Base-by-base conservation (phyloP, 2,329 filamentous ascomycete genomes). In the Albifimbria verrucaria region DNA sequence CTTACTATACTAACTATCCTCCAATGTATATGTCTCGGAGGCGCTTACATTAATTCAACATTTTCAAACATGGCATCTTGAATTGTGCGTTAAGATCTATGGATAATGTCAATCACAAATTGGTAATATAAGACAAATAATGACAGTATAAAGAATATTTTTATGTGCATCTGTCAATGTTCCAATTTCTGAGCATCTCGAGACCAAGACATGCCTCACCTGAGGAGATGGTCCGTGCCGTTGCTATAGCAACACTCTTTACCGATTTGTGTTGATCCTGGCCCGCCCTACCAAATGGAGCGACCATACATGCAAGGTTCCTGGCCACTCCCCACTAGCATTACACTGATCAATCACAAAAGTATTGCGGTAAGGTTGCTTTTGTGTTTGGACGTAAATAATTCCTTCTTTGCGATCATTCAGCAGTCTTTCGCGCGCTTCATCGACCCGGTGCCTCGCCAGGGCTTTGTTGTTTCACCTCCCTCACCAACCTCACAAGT, bases 401-500 rank as follows among this genome's bases (percentile, higher is more conserved):
- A n/a, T 43, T n/a, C 42, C 21, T 43, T n/a, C 43, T 46, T 23
- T 45, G 11, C 44, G 18, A 18, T 20, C 32, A 12, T 6, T 12
- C 32, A 39, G 6, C 32, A 39, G 12, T 39, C 32, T 39, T 12
- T n/a, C 32, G 12, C n/a, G n/a, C n/a, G 18, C 32, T 12, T 39
- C 12, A 15, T 39, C 12, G 12, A 5, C 12, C 32, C 15, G 12
- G 12, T n/a, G n/a, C n/a, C n/a, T n/a, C n/a, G n/a, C n/a, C n/a
- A n/a, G n/a, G n/a, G 32, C 32, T 39, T 48, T 39, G 7, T 49
- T 20, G 22, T 47, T 48, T 21, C 15, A 43, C 26, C 25, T n/a
- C 17, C 39, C 42, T 48, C 26, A 17, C 45, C 48, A 48, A 50
- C 52, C 41, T 21, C 51, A 56, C 54, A 48, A 55, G 48, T 53